Evolutionary conservation across 176 grass and related monocot genomes (phyloP), one percentile per base, ranked within the genome.

Genomic region (Saccharum officinarum): DNA sequence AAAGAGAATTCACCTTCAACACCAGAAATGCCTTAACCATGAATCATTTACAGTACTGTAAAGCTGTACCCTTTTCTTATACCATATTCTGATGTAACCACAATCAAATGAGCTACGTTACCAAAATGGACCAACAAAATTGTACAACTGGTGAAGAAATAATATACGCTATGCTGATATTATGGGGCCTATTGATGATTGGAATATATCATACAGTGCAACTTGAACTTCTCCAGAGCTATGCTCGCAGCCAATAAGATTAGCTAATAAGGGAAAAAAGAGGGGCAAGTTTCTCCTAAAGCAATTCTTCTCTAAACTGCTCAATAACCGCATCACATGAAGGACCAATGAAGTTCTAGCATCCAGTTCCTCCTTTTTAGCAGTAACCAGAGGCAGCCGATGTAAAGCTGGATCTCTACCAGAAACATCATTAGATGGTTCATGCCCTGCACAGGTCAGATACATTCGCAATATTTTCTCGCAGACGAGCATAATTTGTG

Each of bases 221-320:
- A 79, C 47, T 73, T 92, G 97, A 64, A 99, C 92, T 84, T 95
- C 97, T 62, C 86, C 64, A 59, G 93, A 94, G 47, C 84, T 78
- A 91, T 99, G 97, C 87, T 99, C 93, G 16, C 97, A 96, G 76
- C 90, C 73, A 83, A 99, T 83, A 46, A 96, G 97, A 89, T 92
- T 92, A 75, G 88, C 90, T 55, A 99, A 76, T 23, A 92, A 92
- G 6, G 93, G 97, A 71, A 96, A 99, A 92, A 99, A 76, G 55
- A 40, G 55, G 69, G 74, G 86, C 79, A 96, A 76, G 79, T 96
- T 94, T 82, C 84, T 94, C 81, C 81, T 87, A 87, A 99, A 96
- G 85, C 90, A 88, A 44, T 91, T 84, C 45, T 55, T 88, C 83
- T 92, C 93, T 67, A 94, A 80, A 38, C 90, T 63, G 47, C 92